Conservation (phyloP, 345 rosid species). For the Abelmoschus esculentus region DNA sequence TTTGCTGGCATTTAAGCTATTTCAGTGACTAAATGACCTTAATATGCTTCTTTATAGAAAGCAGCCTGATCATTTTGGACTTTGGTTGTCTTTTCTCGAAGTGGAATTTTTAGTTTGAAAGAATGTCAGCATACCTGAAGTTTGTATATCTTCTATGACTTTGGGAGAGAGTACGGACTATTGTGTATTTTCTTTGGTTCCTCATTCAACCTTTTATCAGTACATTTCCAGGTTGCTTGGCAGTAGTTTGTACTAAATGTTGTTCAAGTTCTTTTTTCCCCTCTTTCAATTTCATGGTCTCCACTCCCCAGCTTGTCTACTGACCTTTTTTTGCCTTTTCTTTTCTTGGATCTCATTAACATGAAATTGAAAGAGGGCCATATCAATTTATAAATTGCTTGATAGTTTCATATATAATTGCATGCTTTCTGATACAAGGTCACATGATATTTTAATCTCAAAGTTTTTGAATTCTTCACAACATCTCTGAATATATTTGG, state of each 20-base stretch:
- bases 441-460: background rate
- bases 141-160: background rate
- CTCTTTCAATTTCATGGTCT: background rate
- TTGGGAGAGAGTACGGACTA: background rate
- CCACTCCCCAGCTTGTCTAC: constrained; percentile 4
- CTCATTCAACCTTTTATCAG: background rate
- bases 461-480: background rate
- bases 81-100: background rate
- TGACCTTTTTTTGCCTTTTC: constrained; percentile 16
- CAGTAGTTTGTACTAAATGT: background rate
- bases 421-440: background rate
- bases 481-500: background rate
- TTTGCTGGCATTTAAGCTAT: no score
- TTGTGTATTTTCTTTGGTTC: constrained; percentile 1
- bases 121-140: background rate
- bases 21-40: background rate
- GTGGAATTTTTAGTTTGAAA: background rate
- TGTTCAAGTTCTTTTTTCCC: background rate
- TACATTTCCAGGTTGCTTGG: background rate
- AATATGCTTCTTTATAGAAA: background rate
- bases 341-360: constrained; percentile 3
- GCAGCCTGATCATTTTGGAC: background rate
- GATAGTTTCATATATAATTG: background rate
- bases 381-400: background rate
- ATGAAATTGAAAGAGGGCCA: background rate